Evolutionary conservation across 2,329 filamentous ascomycete genomes (phyloP), one percentile per base, ranked within the genome.

Genomic region (Cercospora sp.): DNA sequence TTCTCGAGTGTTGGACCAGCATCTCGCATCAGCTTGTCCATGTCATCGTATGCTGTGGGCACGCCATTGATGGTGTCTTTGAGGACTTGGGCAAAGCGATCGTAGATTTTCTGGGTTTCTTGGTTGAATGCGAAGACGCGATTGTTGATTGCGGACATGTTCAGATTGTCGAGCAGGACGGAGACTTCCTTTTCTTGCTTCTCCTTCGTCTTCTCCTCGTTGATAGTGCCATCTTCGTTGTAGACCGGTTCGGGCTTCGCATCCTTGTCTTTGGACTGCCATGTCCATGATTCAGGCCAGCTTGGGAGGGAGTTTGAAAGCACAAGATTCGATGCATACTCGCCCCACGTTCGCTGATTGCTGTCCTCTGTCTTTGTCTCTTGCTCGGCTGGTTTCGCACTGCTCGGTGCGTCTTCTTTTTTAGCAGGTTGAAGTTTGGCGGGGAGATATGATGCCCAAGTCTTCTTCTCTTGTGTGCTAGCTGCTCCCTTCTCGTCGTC

Each of bases 41-140:
- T 89, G 78, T 99, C 95, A 76, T 91, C 86, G 79, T 96, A 97
- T 2, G 95, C 95, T 0, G 94, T 97, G 3, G 95, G 95, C 1
- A 93, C 95, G 69, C 95, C 95, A 77, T 93, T 94, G 75, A 95
- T 88, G 16, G 97, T 87, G 78, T 99, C 95, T 78, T 94, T 95
- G 76, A 99, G 91, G 36, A 97, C 90, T 65, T 93, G 84, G 1
- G 93, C 96, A 84, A 99, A 99, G 70, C 90, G 88, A 64, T 89
- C 87, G 62, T 97, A 87, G 31, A 97, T 86, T 71, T 92, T 90
- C 69, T 93, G 89, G 0, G 92, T 94, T 74, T 97, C 93, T 68
- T 88, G 87, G n/a, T 91, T 92, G 66, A 97, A 86, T 12, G 90
- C 90, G 79, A 97, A 92, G 68, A 92, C 92, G 67, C 89, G 90